Evolutionary conservation across 805 yeast genomes (phyloP).

Genomic region (Peterozyma toletana): DNA sequence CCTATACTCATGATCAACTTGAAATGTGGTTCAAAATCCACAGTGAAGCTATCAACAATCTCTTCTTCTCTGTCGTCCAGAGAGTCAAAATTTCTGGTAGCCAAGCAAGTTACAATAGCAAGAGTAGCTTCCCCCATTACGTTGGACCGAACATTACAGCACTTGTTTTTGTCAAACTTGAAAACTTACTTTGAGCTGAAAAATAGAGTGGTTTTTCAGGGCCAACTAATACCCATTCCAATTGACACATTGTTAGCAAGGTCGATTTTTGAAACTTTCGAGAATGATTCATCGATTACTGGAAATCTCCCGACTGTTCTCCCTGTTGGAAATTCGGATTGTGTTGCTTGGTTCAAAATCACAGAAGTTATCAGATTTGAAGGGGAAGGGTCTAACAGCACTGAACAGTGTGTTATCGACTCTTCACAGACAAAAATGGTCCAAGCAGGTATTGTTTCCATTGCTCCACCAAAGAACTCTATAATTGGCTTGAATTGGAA

Average conservation of each 20-base stretch:
- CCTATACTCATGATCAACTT: conserved; percentile 54
- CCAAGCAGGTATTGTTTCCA: conserved; percentile 53
- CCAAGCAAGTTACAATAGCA: conserved; percentile 57
- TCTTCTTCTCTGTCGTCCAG: conserved; percentile 12
- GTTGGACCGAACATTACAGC: conserved; percentile 56
- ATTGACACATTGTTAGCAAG: conserved; percentile 64
- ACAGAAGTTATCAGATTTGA: conserved; percentile 30
- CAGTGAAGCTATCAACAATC: conserved; percentile 8
- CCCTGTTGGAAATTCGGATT: conserved; percentile 60
- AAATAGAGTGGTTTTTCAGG: conserved; percentile 51
- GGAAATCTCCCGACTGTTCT: conserved; percentile 27
- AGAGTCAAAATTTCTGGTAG: conserved; percentile 30
- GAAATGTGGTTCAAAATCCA: conserved; percentile 22
- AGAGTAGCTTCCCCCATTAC: conserved; percentile 66
- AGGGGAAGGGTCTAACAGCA: conserved; percentile 19
- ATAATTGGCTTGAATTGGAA: conserved; percentile 32
- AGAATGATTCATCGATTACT: conserved; percentile 4
- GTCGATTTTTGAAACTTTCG: conserved; percentile 37
- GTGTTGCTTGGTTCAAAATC: conserved; percentile 81
- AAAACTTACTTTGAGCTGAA: conserved; percentile 52
- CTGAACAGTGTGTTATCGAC: conserved; percentile 50
- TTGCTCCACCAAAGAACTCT: conserved; percentile 26
- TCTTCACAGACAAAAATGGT: conserved; percentile 62
- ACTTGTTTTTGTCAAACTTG: conserved; percentile 51
- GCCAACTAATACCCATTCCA: conserved; percentile 70